phyloP scores from a whole-genome alignment of 2,329 filamentous ascomycete species.

The Sclerotinia spermophila region DNA sequence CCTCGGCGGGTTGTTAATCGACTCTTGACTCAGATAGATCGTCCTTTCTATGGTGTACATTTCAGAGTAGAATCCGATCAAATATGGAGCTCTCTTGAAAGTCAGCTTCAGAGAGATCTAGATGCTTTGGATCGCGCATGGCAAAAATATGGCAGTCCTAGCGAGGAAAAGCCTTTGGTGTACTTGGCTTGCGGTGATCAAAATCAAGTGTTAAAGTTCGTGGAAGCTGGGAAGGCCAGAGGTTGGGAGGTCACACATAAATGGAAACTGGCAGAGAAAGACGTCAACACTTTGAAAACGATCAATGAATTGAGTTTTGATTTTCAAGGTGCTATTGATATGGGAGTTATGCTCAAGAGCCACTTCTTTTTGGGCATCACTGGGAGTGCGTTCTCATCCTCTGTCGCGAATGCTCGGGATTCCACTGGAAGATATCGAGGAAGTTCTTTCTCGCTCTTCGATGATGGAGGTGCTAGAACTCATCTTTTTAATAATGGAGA shows the following conservation, averaged over 20 bases:
- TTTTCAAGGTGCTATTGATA: conserved; percentile 39
- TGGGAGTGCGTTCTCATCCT: conserved; percentile 38
- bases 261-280: conserved; percentile 32
- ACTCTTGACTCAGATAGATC: conserved; percentile 30
- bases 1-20: conserved; percentile 32
- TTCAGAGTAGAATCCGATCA: conserved; percentile 40
- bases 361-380: conserved; percentile 39
- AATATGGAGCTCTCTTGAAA: conserved; percentile 39
- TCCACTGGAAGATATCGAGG: conserved; percentile 38
- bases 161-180: conserved; percentile 32
- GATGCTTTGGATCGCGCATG: conserved; percentile 39
- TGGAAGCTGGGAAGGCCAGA: conserved; percentile 31
- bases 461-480: conserved; percentile 36
- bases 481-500: conserved; percentile 39
- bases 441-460: conserved; percentile 33
- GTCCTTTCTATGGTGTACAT: conserved; percentile 39
- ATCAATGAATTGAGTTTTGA: conserved; percentile 38
- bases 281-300: conserved; percentile 24
- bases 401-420: conserved; percentile 38
- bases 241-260: conserved; percentile 40
- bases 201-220: conserved; percentile 36
- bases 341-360: conserved; percentile 37
- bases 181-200: conserved; percentile 40
- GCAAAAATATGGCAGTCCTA: conserved; percentile 29
- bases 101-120: conserved; percentile 38